A percentile compares a stretch with the other conserved stretches of the same genome.
Evolutionary conservation across 768 basidiomycete species (phyloP).

Genomic region (Suillus sp.): DNA sequence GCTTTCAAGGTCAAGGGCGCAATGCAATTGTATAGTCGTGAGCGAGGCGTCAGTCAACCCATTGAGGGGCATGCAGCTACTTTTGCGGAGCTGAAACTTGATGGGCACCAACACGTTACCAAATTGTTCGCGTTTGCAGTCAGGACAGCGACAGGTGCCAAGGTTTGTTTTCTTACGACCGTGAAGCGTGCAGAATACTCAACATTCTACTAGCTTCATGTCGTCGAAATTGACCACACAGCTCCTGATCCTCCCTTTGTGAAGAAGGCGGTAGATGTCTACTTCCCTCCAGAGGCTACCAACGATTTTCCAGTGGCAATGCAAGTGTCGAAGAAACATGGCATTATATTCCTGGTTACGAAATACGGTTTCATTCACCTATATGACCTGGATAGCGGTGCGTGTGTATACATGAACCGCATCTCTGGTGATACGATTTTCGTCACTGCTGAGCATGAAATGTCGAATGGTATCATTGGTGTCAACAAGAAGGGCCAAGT

Average conservation of each 20-base stretch:
- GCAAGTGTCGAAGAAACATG: slow-evolving; percentile 97
- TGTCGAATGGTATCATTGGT: slow-evolving; percentile 93
- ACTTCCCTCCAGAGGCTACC: slow-evolving; percentile 97
- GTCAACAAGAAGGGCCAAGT: slow-evolving; percentile 99
- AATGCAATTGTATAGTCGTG: slow-evolving; percentile 95
- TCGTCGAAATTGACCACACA: slow-evolving; percentile 97
- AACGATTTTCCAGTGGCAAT: slow-evolving; percentile 99
- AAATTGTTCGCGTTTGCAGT: slow-evolving; percentile 97
- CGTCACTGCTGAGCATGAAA: slow-evolving; percentile 95
- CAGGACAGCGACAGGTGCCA: slow-evolving; percentile 95
- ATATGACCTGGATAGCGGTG: slow-evolving; percentile 96
- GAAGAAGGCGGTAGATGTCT: slow-evolving; percentile 98
- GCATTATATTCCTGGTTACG: slow-evolving; percentile 95
- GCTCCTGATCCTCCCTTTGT: slow-evolving; percentile 90
- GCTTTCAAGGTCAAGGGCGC: slow-evolving; percentile 99
- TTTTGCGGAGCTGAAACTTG: slow-evolving; percentile 89
- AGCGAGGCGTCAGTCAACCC: slow-evolving; percentile 92
- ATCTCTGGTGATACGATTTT: slow-evolving; percentile 99
- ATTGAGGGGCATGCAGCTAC: slow-evolving; percentile 99
- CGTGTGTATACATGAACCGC: slow-evolving; percentile 99
- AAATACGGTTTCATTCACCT: slow-evolving; percentile 99
- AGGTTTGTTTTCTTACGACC: slow-evolving; percentile 54
- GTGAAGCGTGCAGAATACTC: slow-evolving; percentile 13
- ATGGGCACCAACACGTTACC: slow-evolving; percentile 81
- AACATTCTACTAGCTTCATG: slow-evolving; percentile 70